Evolutionary conservation across 1,139 yeast species (phyloP).

Genomic region (Saccharomyces hybrid): DNA sequence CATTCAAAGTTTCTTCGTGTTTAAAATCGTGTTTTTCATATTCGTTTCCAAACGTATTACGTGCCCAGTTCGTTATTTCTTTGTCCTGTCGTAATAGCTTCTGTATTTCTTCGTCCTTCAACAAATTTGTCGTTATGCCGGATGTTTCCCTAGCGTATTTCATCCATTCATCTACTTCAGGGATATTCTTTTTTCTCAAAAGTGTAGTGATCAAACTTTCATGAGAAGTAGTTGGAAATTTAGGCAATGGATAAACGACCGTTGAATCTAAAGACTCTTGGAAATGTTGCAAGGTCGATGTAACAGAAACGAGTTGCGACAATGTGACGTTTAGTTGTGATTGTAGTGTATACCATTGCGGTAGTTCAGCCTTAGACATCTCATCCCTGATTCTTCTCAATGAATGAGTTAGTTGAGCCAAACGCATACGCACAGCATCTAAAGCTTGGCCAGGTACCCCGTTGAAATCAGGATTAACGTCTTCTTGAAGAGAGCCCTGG

Average conservation of each 20-base stretch:
- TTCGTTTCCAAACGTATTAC: constrained; percentile 43
- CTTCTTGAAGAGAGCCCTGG: constrained; percentile 14
- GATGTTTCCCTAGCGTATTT: constrained; percentile 45
- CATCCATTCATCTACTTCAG: constrained; percentile 88
- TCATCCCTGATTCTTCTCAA: constrained; percentile 40
- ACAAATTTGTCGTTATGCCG: constrained; percentile 19
- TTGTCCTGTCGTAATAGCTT: constrained; percentile 39
- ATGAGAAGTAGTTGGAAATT: constrained; percentile 78
- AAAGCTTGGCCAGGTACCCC: constrained; percentile 54
- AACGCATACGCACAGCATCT: constrained; percentile 52
- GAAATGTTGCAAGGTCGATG: constrained; percentile 57
- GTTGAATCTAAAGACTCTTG: constrained; percentile 54
- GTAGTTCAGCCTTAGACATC: constrained; percentile 33
- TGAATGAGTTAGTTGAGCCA: constrained; percentile 48
- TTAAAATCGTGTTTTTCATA: constrained; percentile 53
- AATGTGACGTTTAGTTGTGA: constrained; percentile 77
- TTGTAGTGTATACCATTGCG: constrained; percentile 47
- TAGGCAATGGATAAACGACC: constrained; percentile 74
- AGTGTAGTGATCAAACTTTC: constrained; percentile 77
- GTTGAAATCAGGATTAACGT: constrained; percentile 20
- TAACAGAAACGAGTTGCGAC: constrained; percentile 71
- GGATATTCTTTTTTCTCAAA: constrained; percentile 76
- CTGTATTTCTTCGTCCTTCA: constrained; percentile 21
- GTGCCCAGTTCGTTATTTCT: constrained; percentile 58
- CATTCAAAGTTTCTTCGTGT: constrained; percentile 28